These are phyloP conservation scores for Erythrobasidium hasegawianum DNA, from an alignment of 1,284 basidiomycete species.

Conservation along the genomic window DNA sequence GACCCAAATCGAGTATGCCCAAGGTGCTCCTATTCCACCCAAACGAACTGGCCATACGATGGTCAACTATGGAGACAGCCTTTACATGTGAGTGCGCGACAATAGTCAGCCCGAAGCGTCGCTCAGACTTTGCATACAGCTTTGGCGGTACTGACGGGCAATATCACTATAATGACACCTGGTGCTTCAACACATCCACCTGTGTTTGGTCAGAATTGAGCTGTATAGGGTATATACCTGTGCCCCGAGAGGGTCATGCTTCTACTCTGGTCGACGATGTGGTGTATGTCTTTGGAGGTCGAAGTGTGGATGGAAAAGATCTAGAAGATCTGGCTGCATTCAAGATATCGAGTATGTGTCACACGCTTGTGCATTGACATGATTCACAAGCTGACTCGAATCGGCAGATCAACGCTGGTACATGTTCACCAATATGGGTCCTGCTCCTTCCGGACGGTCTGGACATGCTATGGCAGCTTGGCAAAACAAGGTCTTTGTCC, in stretches of 20 bases:
- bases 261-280: conserved; percentile 96
- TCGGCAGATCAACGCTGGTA: conserved; percentile 74
- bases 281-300: conserved; percentile 94
- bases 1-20: conserved; percentile 44
- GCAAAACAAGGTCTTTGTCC: conserved; percentile 80
- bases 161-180: conserved; percentile 99
- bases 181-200: conserved; percentile 84
- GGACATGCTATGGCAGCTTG: conserved; percentile 93
- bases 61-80: conserved; percentile 76
- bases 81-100: conserved; percentile 65
- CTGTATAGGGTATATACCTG: conserved; percentile 96
- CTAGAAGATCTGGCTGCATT: conserved; percentile 92
- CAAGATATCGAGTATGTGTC: conserved; percentile 86
- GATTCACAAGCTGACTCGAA: conserved; percentile 53
- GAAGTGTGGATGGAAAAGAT: conserved; percentile 96
- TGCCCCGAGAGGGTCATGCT: conserved; percentile 93
- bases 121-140: conserved; percentile 51
- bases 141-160: conserved; percentile 98
- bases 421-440: conserved; percentile 99
- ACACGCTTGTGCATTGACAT: conserved; percentile 21
- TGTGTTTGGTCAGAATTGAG: conserved; percentile 85
- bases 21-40: conserved; percentile 81
- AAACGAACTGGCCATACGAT: conserved; percentile 89
- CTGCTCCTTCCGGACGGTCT: conserved; percentile 80
- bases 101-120: not conserved